phyloP scores from a whole-genome alignment of 2,329 filamentous ascomycete genomes.

The Aureobasidium mangrovei region DNA sequence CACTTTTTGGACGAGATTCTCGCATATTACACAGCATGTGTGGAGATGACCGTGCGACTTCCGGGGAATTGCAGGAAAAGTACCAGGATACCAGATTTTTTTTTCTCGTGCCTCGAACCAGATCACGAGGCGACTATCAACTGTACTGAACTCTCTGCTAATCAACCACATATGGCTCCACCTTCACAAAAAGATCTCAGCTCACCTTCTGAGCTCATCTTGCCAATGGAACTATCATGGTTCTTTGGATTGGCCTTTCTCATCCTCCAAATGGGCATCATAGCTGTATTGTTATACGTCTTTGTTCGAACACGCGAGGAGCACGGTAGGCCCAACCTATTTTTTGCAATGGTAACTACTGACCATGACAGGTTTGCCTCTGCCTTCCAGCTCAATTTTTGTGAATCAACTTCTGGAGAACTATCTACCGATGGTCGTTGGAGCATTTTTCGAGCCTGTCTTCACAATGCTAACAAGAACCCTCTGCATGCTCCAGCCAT shows the following conservation, averaged over 20 bases:
- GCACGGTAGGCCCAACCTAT: background rate
- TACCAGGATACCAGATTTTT: background rate
- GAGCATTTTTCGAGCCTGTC: constrained; percentile 49
- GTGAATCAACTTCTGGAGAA: constrained; percentile 36
- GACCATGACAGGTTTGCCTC: constrained; percentile 25
- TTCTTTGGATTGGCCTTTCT: background rate
- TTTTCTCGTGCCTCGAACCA: background rate
- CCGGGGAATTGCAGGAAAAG: background rate
- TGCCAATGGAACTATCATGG: constrained; percentile 3
- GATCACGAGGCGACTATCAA: no score
- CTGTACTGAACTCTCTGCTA: no score
- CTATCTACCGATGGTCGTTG: constrained; percentile 47
- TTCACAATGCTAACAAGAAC: constrained; percentile 48
- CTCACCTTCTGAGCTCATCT: background rate
- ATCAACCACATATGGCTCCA: no score
- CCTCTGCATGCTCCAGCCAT: constrained; percentile 47
- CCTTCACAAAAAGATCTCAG: no score
- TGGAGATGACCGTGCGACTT: background rate
- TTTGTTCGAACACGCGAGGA: background rate
- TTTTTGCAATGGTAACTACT: background rate
- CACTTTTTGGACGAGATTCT: constrained; percentile 23
- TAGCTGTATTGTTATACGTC: background rate
- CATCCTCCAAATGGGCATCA: background rate
- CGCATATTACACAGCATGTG: background rate
- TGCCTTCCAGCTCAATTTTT: constrained; percentile 30